Conservation (phyloP, 2,329 filamentous ascomycete species). For the Fusarium sp. region DNA sequence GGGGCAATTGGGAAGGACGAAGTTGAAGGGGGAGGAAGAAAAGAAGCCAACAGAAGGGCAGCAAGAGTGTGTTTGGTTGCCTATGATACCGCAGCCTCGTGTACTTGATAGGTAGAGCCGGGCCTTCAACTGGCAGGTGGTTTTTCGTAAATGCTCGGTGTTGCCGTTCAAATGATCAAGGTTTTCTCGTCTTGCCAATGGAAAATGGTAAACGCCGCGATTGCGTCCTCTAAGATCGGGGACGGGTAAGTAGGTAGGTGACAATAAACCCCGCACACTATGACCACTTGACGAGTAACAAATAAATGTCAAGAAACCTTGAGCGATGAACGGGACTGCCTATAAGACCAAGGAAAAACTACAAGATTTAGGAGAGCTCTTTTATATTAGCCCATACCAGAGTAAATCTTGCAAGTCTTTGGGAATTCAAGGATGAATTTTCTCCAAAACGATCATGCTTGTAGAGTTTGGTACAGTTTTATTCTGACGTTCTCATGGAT, state of each 20-base stretch:
- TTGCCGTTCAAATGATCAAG: slow-evolving; percentile 7
- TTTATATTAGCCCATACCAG: too few relatives aligned
- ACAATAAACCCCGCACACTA: not conserved
- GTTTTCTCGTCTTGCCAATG: not conserved
- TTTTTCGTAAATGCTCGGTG: not conserved
- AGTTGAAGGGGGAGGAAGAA: not conserved
- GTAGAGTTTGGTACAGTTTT: too few relatives aligned
- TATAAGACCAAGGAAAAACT: too few relatives aligned
- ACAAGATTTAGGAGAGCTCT: not conserved
- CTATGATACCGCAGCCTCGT: not conserved
- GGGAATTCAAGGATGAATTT: not conserved
- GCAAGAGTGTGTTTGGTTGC: not conserved
- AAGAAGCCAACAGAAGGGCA: not conserved
- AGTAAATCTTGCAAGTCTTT: too few relatives aligned
- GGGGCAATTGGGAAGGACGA: slow-evolving; percentile 19
- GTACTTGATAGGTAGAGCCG: not conserved
- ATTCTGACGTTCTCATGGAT: not conserved
- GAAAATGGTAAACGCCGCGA: slow-evolving; percentile 26
- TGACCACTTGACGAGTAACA: not conserved
- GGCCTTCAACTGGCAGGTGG: rapidly evolving
- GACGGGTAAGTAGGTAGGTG: slow-evolving; percentile 2
- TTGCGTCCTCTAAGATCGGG: slow-evolving; percentile 7
- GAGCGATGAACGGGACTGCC: not conserved
- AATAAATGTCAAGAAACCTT: not conserved
- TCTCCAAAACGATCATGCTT: not conserved